These are phyloP conservation scores for Botrytis porri DNA, from an alignment of 2,329 filamentous ascomycete species.

Conservation along the genomic window DNA sequence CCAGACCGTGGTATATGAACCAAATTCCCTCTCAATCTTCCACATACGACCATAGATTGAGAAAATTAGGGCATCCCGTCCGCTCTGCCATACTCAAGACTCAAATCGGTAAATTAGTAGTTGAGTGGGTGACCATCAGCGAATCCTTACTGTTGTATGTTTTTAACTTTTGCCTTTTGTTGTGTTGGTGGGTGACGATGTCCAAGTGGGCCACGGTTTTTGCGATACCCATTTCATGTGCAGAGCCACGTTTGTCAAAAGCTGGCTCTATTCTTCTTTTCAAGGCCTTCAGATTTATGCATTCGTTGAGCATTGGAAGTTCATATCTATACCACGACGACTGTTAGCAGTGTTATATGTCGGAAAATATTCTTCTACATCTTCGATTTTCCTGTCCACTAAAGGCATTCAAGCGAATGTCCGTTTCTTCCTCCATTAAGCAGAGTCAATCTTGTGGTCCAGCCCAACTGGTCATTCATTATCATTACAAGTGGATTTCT, in stretches of 20 bases:
- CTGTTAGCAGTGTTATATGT: neutral
- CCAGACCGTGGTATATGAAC: neutral
- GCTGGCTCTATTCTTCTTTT: neutral
- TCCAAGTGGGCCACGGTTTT: neutral
- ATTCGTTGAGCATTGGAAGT: neutral
- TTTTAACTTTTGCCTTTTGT: neutral
- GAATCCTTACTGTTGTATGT: constrained; percentile 19
- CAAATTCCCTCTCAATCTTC: neutral
- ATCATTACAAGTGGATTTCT: neutral
- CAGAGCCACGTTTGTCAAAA: neutral
- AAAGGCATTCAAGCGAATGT: neutral
- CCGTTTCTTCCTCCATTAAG: neutral
- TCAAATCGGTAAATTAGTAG: constrained; percentile 17
- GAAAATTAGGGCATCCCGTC: constrained; percentile 17
- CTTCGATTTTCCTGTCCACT: neutral
- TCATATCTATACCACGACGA: neutral
- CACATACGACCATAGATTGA: constrained; percentile 15
- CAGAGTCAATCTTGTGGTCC: neutral
- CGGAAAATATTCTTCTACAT: neutral
- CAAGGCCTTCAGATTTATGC: no score
- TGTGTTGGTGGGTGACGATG: constrained; percentile 12
- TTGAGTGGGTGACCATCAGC: constrained; percentile 20
- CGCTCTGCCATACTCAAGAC: constrained; percentile 19
- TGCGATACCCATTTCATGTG: neutral
- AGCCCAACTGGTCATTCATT: no score